Evolutionary conservation across 2,329 filamentous ascomycete species (phyloP).

Genomic region (Neofusicoccum parvum): DNA sequence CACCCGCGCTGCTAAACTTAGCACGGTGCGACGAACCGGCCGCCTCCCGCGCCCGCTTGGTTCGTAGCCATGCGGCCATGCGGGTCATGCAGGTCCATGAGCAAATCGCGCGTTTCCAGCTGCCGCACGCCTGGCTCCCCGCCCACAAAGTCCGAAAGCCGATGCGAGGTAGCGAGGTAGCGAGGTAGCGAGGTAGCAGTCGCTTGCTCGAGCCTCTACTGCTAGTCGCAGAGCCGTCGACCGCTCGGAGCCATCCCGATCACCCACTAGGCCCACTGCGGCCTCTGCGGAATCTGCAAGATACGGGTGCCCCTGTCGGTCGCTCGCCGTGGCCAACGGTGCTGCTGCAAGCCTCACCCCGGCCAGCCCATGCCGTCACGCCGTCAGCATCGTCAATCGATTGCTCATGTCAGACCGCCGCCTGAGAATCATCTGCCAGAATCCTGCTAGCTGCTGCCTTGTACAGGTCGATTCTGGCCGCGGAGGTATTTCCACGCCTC

Average conservation of each 20-base stretch:
- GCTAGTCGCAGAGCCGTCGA: no score
- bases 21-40: not conserved
- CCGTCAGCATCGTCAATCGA: not conserved
- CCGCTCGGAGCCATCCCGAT: not conserved
- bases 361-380: not conserved
- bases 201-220: not conserved
- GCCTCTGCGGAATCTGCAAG: not conserved
- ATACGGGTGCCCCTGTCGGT: conserved; percentile 5
- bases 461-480: not conserved
- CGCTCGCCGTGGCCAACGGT: not conserved
- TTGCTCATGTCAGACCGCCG: not conserved
- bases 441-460: not conserved
- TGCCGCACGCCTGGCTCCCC: conserved; percentile 24
- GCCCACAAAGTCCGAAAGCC: conserved; percentile 22
- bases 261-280: no score
- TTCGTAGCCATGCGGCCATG: conserved; percentile 25
- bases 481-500: not conserved
- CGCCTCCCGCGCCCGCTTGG: conserved; percentile 44
- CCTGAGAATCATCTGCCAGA: no score
- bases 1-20: not conserved
- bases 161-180: not conserved
- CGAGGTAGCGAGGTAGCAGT: not conserved
- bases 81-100: conserved; percentile 45
- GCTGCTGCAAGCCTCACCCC: not conserved
- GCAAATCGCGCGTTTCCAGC: not conserved